A percentile compares a stretch with the other conserved stretches of the same genome.
phyloP scores from a whole-genome alignment of 805 yeast species.

The Lachancea lanzarotensis region DNA sequence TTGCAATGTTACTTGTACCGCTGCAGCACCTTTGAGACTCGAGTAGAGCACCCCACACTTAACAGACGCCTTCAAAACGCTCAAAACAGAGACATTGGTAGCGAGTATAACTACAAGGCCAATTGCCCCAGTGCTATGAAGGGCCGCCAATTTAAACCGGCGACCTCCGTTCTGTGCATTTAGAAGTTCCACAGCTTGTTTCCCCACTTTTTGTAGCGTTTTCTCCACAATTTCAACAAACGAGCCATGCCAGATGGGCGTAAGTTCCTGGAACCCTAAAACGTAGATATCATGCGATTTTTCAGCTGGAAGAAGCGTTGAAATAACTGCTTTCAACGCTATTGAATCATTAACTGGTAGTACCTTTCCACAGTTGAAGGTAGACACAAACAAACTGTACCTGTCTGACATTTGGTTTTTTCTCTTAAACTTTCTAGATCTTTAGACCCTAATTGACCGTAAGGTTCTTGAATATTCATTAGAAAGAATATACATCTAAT shows the following conservation, averaged over 20 bases:
- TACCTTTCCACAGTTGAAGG: conserved; percentile 53
- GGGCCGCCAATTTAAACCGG: conserved; percentile 38
- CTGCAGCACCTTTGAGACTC: conserved; percentile 70
- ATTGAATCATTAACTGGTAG: conserved; percentile 34
- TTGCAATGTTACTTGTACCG: conserved; percentile 40
- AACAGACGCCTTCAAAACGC: conserved; percentile 29
- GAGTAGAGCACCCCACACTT: conserved; percentile 56
- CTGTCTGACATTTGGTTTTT: conserved; percentile 1
- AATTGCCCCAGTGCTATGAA: conserved; percentile 49
- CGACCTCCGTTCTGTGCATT: conserved; percentile 30
- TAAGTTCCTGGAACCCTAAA: conserved; percentile 63
- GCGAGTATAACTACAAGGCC: conserved; percentile 45
- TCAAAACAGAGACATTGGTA: conserved; percentile 33
- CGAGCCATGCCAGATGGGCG: conserved; percentile 50
- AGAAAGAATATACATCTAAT: background rate
- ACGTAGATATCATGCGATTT: conserved; percentile 38
- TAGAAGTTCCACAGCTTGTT: conserved; percentile 34
- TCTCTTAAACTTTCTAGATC: background rate
- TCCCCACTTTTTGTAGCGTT: conserved; percentile 34
- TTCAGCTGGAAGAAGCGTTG: conserved; percentile 33
- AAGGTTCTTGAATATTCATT: no score
- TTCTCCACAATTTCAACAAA: conserved; percentile 34
- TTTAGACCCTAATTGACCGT: background rate
- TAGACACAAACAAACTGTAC: conserved; percentile 28
- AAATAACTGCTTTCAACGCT: conserved; percentile 26